Percentiles rank a stretch among this genome's conserved stretches.
These are phyloP conservation scores for Murraya paniculata DNA, from an alignment of 345 rosid species.

Conservation along the genomic window DNA sequence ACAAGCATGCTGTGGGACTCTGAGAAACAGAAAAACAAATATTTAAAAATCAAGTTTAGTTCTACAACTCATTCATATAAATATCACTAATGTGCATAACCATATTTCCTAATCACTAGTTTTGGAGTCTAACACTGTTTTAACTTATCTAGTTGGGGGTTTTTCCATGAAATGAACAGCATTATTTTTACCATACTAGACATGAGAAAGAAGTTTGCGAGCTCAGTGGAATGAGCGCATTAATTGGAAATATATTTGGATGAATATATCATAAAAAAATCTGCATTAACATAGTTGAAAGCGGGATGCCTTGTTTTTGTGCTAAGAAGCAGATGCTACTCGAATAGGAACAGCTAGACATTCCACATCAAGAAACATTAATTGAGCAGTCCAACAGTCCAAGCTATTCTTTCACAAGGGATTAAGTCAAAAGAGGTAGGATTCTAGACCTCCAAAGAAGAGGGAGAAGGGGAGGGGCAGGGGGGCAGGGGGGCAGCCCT, in stretches of 20 bases:
- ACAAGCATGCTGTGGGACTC: conserved; percentile 94
- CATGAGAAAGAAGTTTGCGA: not conserved
- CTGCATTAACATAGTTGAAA: not conserved
- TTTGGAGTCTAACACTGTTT: not conserved
- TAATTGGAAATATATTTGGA: not conserved
- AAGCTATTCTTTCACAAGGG: not conserved
- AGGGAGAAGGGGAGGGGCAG: no score
- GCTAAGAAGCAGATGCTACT: not conserved
- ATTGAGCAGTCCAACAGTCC: not conserved
- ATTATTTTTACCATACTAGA: no score
- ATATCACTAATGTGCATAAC: not conserved
- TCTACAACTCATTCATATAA: not conserved
- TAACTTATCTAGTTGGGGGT: not conserved
- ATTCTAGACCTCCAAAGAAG: not conserved
- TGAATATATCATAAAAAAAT: not conserved
- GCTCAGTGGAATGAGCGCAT: not conserved
- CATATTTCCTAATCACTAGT: not conserved
- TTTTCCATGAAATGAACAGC: not conserved
- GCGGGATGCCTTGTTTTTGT: not conserved
- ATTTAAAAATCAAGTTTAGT: not conserved
- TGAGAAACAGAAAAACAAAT: conserved; percentile 25
- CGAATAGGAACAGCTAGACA: no score
- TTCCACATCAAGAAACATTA: not conserved
- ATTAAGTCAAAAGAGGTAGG: not conserved
- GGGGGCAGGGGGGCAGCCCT: no score